Percentiles rank a stretch among this genome's conserved stretches.
These are phyloP conservation scores for Striga asiatica DNA, from an alignment of 257 asterid species.

Conservation along the genomic window DNA sequence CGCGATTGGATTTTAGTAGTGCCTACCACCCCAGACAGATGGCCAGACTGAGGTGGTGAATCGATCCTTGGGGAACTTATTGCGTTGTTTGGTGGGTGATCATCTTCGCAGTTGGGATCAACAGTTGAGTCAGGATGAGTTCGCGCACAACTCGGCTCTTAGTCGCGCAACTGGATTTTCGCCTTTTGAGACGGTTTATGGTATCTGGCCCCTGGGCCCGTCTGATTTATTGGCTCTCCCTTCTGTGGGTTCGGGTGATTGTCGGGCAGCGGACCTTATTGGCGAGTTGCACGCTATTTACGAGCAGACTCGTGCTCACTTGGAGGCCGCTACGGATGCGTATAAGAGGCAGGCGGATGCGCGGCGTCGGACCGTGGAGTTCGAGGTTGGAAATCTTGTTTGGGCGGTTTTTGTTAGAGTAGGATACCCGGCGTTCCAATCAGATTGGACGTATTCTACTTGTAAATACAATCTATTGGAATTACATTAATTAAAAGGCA, in stretches of 20 bases:
- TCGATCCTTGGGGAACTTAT: too few species aligned
- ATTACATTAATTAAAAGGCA: too few species aligned
- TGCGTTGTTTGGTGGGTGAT: too few species aligned
- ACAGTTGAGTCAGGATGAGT: too few species aligned
- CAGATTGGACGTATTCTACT: too few species aligned
- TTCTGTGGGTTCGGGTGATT: background rate
- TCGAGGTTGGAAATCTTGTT: background rate
- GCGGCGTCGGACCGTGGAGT: background rate
- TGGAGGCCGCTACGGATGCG: background rate
- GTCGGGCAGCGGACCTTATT: background rate
- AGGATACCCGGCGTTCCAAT: too few species aligned
- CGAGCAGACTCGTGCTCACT: background rate
- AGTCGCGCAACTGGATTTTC: background rate
- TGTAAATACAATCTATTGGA: too few species aligned
- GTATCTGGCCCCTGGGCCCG: background rate
- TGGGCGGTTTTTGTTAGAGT: background rate
- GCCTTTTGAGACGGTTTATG: background rate
- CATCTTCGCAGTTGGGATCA: too few species aligned
- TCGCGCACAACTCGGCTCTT: too few species aligned
- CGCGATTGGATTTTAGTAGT: background rate
- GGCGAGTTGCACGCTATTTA: background rate
- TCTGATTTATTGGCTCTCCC: background rate
- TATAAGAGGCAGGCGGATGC: background rate
- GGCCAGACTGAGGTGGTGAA: background rate
- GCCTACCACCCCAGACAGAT: background rate